Percentiles rank a stretch among this genome's conserved stretches.
phyloP scores from a whole-genome alignment of 1,284 basidiomycete genomes.

The Ustilago esculenta region DNA sequence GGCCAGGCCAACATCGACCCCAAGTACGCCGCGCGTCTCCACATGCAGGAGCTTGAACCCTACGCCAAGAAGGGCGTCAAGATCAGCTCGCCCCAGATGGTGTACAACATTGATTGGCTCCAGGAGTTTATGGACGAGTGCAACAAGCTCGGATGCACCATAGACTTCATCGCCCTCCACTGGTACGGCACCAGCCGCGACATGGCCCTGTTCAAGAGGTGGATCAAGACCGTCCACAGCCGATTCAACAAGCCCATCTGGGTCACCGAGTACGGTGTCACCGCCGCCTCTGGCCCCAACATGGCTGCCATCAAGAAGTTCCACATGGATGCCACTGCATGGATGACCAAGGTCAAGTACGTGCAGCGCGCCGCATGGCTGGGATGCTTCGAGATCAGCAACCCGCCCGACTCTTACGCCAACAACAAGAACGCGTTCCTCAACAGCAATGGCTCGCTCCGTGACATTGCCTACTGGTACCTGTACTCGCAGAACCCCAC shows the following conservation, averaged over 20 bases:
- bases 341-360: slow-evolving; percentile 50
- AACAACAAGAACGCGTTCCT: slow-evolving; percentile 63
- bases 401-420: slow-evolving; percentile 60
- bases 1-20: slow-evolving; percentile 58
- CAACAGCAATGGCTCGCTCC: slow-evolving; percentile 47
- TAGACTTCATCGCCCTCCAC: slow-evolving; percentile 65
- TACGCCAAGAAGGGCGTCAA: slow-evolving; percentile 61
- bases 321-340: slow-evolving; percentile 53
- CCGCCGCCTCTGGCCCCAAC: slow-evolving; percentile 46
- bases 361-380: slow-evolving; percentile 63
- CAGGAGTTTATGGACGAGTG: slow-evolving; percentile 58
- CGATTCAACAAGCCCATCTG: slow-evolving; percentile 59
- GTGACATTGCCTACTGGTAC: slow-evolving; percentile 56
- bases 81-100: slow-evolving; percentile 64
- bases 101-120: slow-evolving; percentile 61
- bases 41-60: slow-evolving; percentile 60
- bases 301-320: slow-evolving; percentile 53
- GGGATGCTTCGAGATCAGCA: slow-evolving; percentile 58
- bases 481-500: slow-evolving; percentile 31
- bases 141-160: slow-evolving; percentile 54
- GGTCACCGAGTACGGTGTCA: slow-evolving; percentile 66
- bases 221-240: slow-evolving; percentile 54
- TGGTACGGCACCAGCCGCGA: slow-evolving; percentile 64
- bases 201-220: slow-evolving; percentile 51
- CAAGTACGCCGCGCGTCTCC: slow-evolving; percentile 53